Evolutionary conservation across 129 eudicot species (phyloP).

Genomic region (Smallanthus sonchifolius): DNA sequence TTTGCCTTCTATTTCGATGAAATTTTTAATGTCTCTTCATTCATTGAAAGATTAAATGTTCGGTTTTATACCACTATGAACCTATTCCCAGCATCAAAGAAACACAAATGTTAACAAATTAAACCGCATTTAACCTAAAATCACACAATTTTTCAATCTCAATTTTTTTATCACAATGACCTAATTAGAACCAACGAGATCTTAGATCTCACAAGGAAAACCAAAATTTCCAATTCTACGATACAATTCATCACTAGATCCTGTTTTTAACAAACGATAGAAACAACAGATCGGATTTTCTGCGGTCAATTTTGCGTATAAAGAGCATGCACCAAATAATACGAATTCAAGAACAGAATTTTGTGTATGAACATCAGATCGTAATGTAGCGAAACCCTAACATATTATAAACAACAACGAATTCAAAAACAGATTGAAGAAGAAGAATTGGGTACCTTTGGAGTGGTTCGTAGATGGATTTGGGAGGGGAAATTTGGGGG

Average conservation of each 20-base stretch:
- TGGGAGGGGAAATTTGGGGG: conserved; percentile 9
- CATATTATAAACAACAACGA: not conserved
- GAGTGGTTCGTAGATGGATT: conserved; percentile 11
- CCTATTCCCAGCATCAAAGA: conserved; percentile 5
- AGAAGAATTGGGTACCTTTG: conserved; percentile 26
- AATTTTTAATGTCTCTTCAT: too few relatives aligned
- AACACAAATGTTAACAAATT: not conserved
- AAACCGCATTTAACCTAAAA: not conserved
- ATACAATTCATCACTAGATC: not conserved
- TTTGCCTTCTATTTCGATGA: too few relatives aligned
- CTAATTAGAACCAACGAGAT: conserved; percentile 9
- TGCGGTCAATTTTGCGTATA: not conserved
- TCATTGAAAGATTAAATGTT: too few relatives aligned
- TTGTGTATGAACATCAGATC: not conserved
- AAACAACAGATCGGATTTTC: conserved; percentile 11
- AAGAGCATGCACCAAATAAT: not conserved
- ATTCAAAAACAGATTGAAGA: conserved; percentile 8
- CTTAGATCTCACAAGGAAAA: conserved; percentile 22
- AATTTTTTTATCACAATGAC: not conserved
- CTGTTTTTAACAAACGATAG: not conserved
- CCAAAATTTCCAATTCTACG: not conserved
- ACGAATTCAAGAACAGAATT: conserved; percentile 7
- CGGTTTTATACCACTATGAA: conserved; percentile 5
- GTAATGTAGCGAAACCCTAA: not conserved
- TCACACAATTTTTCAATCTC: not conserved